These are phyloP conservation scores for Ambrosia artemisiifolia DNA, from an alignment of 129 eudicot species.

Conservation along the genomic window DNA sequence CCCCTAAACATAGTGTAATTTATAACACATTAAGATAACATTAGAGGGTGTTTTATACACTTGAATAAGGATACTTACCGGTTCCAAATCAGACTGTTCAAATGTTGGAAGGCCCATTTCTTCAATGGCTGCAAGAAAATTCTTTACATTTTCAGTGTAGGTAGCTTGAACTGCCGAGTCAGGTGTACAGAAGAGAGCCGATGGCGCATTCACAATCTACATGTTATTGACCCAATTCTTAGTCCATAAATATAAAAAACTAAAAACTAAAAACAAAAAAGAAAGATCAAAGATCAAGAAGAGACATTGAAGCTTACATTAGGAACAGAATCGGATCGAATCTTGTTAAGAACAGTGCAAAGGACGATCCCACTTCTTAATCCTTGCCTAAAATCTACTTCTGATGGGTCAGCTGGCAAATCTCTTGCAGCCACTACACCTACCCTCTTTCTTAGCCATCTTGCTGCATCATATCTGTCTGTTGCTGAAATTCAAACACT, in stretches of 20 bases:
- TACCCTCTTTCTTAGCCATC: constrained; percentile 69
- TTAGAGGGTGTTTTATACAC: constrained; percentile 4
- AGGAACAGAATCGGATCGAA: constrained; percentile 54
- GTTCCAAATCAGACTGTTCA: constrained; percentile 75
- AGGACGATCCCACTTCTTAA: constrained; percentile 77
- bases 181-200: constrained; percentile 45
- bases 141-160: constrained; percentile 70
- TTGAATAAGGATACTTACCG: constrained; percentile 35
- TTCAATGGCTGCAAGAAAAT: constrained; percentile 59
- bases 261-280: neutral
- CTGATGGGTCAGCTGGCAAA: constrained; percentile 88
- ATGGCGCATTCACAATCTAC: constrained; percentile 68
- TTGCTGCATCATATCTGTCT: constrained; percentile 76
- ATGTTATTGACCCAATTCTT: neutral
- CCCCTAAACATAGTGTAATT: constrained; percentile 37
- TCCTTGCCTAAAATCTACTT: constrained; percentile 69
- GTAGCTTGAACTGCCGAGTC: constrained; percentile 73
- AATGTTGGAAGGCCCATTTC: constrained; percentile 75
- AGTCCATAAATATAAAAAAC: neutral
- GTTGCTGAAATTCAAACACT: constrained; percentile 41
- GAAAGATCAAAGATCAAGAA: neutral
- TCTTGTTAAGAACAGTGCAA: constrained; percentile 76
- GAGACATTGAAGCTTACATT: constrained; percentile 43
- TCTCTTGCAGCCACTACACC: constrained; percentile 76
- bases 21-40: neutral